Evolutionary conservation across 83 land plant genomes (phyloP).

Genomic region (Diphasiastrum complanatum): DNA sequence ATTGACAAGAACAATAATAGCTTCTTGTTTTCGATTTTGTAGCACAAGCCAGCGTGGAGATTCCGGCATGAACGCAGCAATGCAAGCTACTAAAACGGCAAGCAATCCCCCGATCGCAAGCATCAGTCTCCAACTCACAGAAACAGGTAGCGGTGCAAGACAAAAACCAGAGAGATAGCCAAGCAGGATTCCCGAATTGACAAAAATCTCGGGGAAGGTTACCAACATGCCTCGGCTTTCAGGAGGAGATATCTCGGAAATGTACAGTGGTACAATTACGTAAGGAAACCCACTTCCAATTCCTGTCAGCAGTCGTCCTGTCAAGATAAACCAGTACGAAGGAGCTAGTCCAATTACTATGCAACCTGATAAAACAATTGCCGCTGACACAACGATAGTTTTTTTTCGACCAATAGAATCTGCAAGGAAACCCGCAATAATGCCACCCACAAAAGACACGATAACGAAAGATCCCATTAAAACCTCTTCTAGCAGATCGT

Average conservation of each 20-base stretch:
- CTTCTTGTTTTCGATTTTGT: conserved; percentile 4
- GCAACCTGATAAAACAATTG: not conserved
- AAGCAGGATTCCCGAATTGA: conserved; percentile 34
- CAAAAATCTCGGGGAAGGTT: conserved; percentile 49
- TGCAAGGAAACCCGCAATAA: not conserved
- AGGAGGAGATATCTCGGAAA: conserved; percentile 46
- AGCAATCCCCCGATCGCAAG: conserved; percentile 41
- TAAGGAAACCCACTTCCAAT: conserved; percentile 49
- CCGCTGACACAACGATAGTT: conserved; percentile 2
- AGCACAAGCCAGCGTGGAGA: conserved; percentile 48
- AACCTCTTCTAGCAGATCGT: too few species aligned
- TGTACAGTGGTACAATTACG: conserved; percentile 49
- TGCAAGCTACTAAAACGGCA: conserved; percentile 24
- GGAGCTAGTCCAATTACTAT: conserved; percentile 6
- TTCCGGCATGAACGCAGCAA: conserved; percentile 42
- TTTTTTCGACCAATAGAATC: conserved; percentile 4
- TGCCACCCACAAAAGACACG: too few species aligned
- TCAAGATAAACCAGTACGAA: not conserved
- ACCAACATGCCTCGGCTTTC: conserved; percentile 35
- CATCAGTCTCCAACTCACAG: conserved; percentile 47
- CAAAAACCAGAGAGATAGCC: conserved; percentile 39
- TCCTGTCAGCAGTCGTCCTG: conserved; percentile 31
- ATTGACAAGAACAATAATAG: conserved; percentile 7
- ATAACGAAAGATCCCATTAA: too few species aligned
- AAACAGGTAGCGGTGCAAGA: conserved; percentile 28